Conservation (phyloP, 352 stramenopile genomes). For the Hyaloperonospora arabidopsidis region DNA sequence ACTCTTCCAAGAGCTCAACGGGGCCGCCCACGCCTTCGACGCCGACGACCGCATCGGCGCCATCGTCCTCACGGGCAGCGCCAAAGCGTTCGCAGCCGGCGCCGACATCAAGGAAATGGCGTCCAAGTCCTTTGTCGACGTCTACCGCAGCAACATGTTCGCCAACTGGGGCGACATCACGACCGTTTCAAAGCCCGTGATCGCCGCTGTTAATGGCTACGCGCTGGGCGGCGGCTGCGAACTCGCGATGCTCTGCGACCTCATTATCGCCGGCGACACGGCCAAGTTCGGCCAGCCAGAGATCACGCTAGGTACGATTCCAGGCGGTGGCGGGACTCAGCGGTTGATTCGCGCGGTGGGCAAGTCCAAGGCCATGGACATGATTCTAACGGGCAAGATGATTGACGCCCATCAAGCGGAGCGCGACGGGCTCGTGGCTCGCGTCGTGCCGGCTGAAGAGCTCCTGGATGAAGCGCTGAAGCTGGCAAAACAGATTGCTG, state of each 20-base stretch:
- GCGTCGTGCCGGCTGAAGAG: conserved; percentile 87
- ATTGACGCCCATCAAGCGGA: conserved; percentile 94
- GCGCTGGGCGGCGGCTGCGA: conserved; percentile 96
- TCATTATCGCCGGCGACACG: conserved; percentile 93
- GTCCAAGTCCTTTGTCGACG: conserved; percentile 87
- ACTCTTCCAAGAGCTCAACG: conserved; percentile 93
- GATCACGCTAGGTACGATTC: conserved; percentile 97
- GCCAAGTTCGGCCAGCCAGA: conserved; percentile 98
- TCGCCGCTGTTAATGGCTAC: conserved; percentile 97
- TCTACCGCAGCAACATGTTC: conserved; percentile 95
- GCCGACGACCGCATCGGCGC: conserved; percentile 88
- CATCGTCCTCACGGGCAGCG: conserved; percentile 94
- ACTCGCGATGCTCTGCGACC: conserved; percentile 98
- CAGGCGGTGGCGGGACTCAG: conserved; percentile 94
- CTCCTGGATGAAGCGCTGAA: conserved; percentile 93
- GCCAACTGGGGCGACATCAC: conserved; percentile 93
- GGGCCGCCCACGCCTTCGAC: conserved; percentile 89
- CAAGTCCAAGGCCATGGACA: conserved; percentile 98
- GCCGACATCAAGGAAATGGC: conserved; percentile 98
- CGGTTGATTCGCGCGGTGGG: conserved; percentile 94
- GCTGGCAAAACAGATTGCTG: conserved; percentile 93
- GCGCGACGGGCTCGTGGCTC: conserved; percentile 89
- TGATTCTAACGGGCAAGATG: conserved; percentile 96
- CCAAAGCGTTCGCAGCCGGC: conserved; percentile 95
- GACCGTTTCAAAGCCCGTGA: conserved; percentile 91